Percentiles rank a stretch among this genome's conserved stretches.
Evolutionary conservation across 2,329 filamentous ascomycete genomes (phyloP).

Genomic region (Colletotrichum siamense): DNA sequence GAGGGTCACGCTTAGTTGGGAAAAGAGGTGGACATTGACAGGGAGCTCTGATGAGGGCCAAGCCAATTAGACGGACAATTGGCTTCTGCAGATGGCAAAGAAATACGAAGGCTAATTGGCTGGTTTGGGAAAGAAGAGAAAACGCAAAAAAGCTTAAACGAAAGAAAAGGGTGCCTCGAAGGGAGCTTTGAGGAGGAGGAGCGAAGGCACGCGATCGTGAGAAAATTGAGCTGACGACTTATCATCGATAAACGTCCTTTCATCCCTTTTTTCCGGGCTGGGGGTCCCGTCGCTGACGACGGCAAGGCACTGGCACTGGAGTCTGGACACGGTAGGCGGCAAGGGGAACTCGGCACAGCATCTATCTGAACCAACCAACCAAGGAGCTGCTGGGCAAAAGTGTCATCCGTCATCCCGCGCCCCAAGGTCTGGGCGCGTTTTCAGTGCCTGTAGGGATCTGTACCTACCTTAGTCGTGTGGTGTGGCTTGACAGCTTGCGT

Average conservation of each 20-base stretch:
- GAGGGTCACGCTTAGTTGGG: background rate
- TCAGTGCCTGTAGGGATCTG: background rate
- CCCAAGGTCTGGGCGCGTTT: background rate
- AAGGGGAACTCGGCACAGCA: background rate
- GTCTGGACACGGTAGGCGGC: background rate
- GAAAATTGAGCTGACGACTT: background rate
- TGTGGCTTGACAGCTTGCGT: background rate
- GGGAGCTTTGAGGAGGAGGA: background rate
- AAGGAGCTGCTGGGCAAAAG: background rate
- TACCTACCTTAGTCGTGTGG: background rate
- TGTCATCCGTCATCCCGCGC: background rate
- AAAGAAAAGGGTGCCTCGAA: background rate
- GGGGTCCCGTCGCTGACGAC: slow-evolving; percentile 1
- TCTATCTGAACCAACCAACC: background rate
- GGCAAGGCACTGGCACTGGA: background rate
- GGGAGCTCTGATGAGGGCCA: slow-evolving; percentile 1
- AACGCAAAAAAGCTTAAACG: background rate
- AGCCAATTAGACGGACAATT: background rate
- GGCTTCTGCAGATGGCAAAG: background rate
- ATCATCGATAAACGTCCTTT: background rate
- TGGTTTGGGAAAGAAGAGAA: background rate
- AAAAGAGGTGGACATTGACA: background rate
- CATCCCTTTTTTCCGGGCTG: slow-evolving; percentile 4
- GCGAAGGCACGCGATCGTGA: background rate
- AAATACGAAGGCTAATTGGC: background rate